These are phyloP conservation scores for Scedosporium aurantiacum DNA, from an alignment of 2,329 filamentous ascomycete species.

Conservation along the genomic window DNA sequence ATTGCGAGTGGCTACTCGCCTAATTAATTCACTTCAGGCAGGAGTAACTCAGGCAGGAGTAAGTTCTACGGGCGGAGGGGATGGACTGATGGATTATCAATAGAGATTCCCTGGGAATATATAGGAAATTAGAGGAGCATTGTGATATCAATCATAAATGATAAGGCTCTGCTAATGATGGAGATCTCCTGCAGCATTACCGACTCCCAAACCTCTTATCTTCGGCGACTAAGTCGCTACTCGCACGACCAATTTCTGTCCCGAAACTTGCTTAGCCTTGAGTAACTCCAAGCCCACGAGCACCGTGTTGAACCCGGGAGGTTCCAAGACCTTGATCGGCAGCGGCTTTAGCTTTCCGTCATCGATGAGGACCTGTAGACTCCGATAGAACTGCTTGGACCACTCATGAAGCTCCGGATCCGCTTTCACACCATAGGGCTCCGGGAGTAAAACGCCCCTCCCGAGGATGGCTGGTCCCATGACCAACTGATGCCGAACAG, in stretches of 20 bases:
- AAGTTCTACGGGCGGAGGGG: background rate
- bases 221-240: background rate
- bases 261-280: slow-evolving; percentile 3
- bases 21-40: background rate
- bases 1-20: background rate
- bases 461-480: slow-evolving; percentile 18
- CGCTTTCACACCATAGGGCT: slow-evolving; percentile 11
- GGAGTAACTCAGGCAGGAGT: background rate
- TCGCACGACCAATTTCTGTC: slow-evolving; percentile 1
- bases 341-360: slow-evolving; percentile 10
- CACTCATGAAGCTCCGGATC: slow-evolving; percentile 7
- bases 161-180: background rate
- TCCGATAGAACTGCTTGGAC: slow-evolving; percentile 6
- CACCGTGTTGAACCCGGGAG: slow-evolving; percentile 1
- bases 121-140: too few relatives aligned
- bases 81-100: background rate
- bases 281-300: background rate
- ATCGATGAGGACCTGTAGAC: slow-evolving; percentile 8
- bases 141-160: background rate
- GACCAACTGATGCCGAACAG: slow-evolving; percentile 17
- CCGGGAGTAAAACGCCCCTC: slow-evolving; percentile 11
- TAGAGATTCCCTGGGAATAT: too few relatives aligned
- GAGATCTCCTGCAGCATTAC: too few relatives aligned
- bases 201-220: too few relatives aligned
- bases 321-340: slow-evolving; percentile 8